Percentiles rank a stretch among this genome's conserved stretches.
phyloP scores from a whole-genome alignment of 2,329 filamentous ascomycete species.

The Fusarium continuum region DNA sequence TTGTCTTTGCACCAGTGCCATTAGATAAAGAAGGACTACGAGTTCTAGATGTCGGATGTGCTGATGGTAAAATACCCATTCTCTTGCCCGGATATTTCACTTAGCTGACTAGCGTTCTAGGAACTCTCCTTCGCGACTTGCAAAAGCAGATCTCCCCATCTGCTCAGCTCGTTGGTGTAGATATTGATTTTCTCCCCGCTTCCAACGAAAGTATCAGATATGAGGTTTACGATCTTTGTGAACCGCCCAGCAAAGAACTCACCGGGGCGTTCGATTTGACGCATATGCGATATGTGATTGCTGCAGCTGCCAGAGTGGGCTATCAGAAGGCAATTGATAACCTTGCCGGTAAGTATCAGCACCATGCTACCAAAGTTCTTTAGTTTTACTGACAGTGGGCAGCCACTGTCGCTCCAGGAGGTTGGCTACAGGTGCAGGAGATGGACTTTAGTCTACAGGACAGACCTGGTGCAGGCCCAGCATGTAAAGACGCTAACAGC shows the following conservation, averaged over 20 bases:
- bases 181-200: constrained; percentile 18
- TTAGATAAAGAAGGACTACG: background rate
- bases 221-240: constrained; percentile 4
- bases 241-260: background rate
- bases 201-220: background rate
- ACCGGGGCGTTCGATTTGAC: constrained; percentile 1
- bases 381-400: rapidly evolving
- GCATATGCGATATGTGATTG: constrained; percentile 10
- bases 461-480: background rate
- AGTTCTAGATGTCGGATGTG: constrained; percentile 21
- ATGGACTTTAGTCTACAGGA: constrained; percentile 2
- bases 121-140: constrained; percentile 11
- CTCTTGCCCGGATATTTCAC: rapidly evolving
- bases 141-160: constrained; percentile 16
- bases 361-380: rapidly evolving
- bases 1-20: constrained; percentile 9
- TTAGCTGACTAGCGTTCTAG: background rate
- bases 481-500: background rate
- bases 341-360: background rate
- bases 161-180: constrained; percentile 20
- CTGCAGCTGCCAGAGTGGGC: background rate
- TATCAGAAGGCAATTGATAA: background rate
- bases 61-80: background rate
- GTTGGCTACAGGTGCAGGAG: constrained; percentile 22
- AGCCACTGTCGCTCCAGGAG: constrained; percentile 13